Conservation (phyloP, 441 rosid genomes). For the Erodium chrysanthum region DNA sequence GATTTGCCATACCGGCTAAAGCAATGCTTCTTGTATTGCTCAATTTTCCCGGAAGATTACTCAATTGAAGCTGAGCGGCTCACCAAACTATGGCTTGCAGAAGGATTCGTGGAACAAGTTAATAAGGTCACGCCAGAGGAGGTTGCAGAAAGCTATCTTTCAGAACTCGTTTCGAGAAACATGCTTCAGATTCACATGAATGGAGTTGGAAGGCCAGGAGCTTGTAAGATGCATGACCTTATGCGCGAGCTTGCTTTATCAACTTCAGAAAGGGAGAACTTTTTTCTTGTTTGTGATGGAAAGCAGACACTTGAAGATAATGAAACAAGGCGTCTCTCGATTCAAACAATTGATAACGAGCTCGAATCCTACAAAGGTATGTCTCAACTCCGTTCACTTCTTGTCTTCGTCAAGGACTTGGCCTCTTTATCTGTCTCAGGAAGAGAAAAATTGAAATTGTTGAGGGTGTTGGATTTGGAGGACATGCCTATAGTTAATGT, state of each 20-base stretch:
- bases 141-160: conserved; percentile 25
- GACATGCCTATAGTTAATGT: conserved; percentile 1
- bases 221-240: conserved; percentile 33
- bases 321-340: conserved; percentile 22
- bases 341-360: conserved; percentile 16
- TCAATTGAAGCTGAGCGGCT: conserved; percentile 22
- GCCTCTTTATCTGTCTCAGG: neutral
- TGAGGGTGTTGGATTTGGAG: conserved; percentile 18
- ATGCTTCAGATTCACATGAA: conserved; percentile 32
- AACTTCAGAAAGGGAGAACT: conserved; percentile 28
- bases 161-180: conserved; percentile 27
- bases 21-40: conserved; percentile 33
- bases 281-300: conserved; percentile 21
- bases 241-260: conserved; percentile 29
- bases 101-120: conserved; percentile 24
- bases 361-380: conserved; percentile 5
- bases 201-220: conserved; percentile 25
- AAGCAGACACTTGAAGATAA: neutral
- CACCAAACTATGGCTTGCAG: conserved; percentile 29
- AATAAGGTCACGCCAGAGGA: conserved; percentile 23
- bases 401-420: conserved; percentile 17
- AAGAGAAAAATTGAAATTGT: neutral
- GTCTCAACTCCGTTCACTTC: conserved; percentile 26
- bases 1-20: conserved; percentile 26
- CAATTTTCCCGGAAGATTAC: conserved; percentile 27